phyloP scores from a whole-genome alignment of 2,329 filamentous ascomycete species.

The Aspergillus japonicus region DNA sequence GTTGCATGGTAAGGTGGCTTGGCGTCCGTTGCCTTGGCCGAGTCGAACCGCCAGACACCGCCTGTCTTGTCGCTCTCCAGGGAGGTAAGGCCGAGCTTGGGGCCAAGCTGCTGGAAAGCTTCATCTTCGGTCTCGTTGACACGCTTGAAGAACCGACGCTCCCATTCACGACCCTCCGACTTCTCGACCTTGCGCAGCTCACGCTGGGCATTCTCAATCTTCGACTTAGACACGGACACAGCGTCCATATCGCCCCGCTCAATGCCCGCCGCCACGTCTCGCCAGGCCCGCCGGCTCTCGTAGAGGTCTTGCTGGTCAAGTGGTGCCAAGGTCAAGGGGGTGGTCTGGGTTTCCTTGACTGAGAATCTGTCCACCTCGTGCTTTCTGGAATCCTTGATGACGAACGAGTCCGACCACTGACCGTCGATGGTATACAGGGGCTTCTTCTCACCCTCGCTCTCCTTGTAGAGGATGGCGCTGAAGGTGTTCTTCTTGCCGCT shows the following conservation, averaged over 20 bases:
- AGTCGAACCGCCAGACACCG: slow-evolving; percentile 69
- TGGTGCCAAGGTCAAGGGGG: slow-evolving; percentile 68
- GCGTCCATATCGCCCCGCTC: slow-evolving; percentile 78
- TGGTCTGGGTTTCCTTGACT: slow-evolving; percentile 57
- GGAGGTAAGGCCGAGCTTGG: slow-evolving; percentile 39
- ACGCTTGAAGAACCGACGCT: slow-evolving; percentile 74
- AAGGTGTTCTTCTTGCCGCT: slow-evolving; percentile 95
- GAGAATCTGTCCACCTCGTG: slow-evolving; percentile 59
- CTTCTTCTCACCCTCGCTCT: slow-evolving; percentile 64
- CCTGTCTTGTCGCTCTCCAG: slow-evolving; percentile 65
- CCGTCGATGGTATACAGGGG: slow-evolving; percentile 77
- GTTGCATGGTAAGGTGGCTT: slow-evolving; percentile 44
- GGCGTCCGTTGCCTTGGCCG: slow-evolving; percentile 49
- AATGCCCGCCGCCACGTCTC: slow-evolving; percentile 78
- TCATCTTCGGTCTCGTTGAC: slow-evolving; percentile 38
- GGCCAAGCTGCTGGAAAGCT: slow-evolving; percentile 45
- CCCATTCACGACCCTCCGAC: slow-evolving; percentile 73
- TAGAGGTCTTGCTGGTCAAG: slow-evolving; percentile 79
- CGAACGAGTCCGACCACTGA: slow-evolving; percentile 84
- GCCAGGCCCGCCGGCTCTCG: slow-evolving; percentile 86
- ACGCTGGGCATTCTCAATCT: slow-evolving; percentile 87
- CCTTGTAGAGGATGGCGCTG: slow-evolving; percentile 70
- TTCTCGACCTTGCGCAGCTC: slow-evolving; percentile 72
- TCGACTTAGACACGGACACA: slow-evolving; percentile 74
- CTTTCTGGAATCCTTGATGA: slow-evolving; percentile 67